Percentiles rank a stretch among this genome's conserved stretches.
phyloP scores from a whole-genome alignment of 768 basidiomycete genomes.

The Lactarius tabidus region DNA sequence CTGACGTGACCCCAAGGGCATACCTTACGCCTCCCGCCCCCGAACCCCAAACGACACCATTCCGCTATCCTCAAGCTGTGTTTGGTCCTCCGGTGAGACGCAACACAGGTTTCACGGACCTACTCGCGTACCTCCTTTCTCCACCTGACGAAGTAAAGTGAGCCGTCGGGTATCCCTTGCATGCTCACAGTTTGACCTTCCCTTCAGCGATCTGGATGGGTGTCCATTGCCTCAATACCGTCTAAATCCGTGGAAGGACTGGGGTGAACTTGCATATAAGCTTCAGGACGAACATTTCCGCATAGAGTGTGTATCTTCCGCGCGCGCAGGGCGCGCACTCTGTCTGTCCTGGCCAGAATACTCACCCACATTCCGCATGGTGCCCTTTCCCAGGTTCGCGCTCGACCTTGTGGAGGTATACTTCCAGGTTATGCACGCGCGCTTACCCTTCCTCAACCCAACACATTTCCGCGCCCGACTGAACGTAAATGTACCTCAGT shows the following conservation, averaged over 20 bases:
- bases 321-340: background rate
- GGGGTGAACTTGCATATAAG: constrained; percentile 72
- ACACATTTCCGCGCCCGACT: constrained; percentile 73
- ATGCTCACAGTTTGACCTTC: background rate
- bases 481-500: constrained; percentile 26
- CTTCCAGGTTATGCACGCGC: constrained; percentile 88
- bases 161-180: constrained; percentile 12
- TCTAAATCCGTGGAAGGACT: constrained; percentile 49
- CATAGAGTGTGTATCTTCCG: constrained; percentile 65
- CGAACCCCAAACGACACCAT: constrained; percentile 32
- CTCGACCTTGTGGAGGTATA: constrained; percentile 92
- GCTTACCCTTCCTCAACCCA: constrained; percentile 84
- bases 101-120: constrained; percentile 58
- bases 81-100: constrained; percentile 43
- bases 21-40: constrained; percentile 28
- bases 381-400: constrained; percentile 61
- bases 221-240: constrained; percentile 20
- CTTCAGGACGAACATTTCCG: constrained; percentile 70
- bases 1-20: constrained; percentile 2
- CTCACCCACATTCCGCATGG: constrained; percentile 20
- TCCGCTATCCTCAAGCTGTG: constrained; percentile 31
- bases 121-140: constrained; percentile 69
- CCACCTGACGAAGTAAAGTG: constrained; percentile 56
- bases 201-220: constrained; percentile 15
- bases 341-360: constrained; percentile 18